A percentile compares a stretch with the other conserved stretches of the same genome.
These are phyloP conservation scores for Durio zibethinus DNA, from an alignment of 345 rosid genomes.

Conservation along the genomic window DNA sequence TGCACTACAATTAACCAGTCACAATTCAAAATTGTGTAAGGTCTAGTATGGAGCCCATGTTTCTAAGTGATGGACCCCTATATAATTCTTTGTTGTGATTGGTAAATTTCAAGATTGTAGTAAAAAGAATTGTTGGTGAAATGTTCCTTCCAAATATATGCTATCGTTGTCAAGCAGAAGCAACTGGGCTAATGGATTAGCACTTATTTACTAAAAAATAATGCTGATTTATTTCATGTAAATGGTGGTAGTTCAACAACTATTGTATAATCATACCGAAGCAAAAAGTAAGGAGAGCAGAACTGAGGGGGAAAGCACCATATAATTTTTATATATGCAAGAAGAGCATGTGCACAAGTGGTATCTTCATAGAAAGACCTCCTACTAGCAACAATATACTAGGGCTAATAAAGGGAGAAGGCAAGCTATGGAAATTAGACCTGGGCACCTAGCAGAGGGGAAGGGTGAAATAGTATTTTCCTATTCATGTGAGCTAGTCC, in stretches of 20 bases:
- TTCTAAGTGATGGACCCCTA: too few relatives aligned
- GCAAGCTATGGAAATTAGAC: not conserved
- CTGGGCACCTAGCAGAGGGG: not conserved
- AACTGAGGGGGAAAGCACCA: not conserved
- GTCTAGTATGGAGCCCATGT: too few relatives aligned
- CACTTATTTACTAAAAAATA: not conserved
- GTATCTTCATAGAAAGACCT: not conserved
- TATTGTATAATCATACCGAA: not conserved
- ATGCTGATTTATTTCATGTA: not conserved
- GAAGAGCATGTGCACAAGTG: not conserved
- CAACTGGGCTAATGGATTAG: not conserved
- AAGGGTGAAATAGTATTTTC: not conserved
- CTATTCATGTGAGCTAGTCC: not conserved
- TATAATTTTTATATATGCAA: not conserved
- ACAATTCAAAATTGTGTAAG: too few relatives aligned
- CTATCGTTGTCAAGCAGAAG: not conserved
- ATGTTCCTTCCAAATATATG: not conserved
- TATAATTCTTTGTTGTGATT: too few relatives aligned
- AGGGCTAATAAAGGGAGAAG: not conserved
- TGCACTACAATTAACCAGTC: too few relatives aligned
- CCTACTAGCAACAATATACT: not conserved
- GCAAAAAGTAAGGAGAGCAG: not conserved
- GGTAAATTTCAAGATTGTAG: too few relatives aligned
- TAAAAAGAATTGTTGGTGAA: too few relatives aligned
- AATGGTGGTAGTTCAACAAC: not conserved